Conservation (phyloP, 345 rosid genomes). For the Carallia brachiata region DNA sequence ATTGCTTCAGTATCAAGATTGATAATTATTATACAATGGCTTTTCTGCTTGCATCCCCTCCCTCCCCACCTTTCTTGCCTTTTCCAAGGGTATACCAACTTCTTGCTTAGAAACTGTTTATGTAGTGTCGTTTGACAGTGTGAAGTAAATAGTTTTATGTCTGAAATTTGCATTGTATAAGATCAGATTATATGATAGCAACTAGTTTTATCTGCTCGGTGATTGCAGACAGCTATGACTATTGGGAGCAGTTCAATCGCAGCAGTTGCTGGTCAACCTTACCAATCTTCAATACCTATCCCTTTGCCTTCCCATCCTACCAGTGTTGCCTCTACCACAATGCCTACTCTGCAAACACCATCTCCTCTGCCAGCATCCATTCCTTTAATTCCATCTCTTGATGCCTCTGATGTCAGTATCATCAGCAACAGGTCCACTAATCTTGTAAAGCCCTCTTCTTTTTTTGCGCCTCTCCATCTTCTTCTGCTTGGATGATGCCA, state of each 20-base stretch:
- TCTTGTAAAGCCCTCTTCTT: slow-evolving; percentile 70
- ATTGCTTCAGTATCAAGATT: too few species aligned
- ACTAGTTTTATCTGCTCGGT: slow-evolving; percentile 13
- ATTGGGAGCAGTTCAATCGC: slow-evolving; percentile 47
- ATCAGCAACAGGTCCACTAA: slow-evolving; percentile 41
- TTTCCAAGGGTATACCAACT: too few species aligned
- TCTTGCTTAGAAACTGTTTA: too few species aligned
- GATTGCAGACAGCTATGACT: slow-evolving; percentile 63
- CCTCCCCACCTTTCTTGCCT: too few species aligned
- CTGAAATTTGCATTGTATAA: not conserved
- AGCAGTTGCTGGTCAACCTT: slow-evolving; percentile 42
- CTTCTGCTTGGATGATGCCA: slow-evolving; percentile 39
- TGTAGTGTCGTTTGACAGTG: too few species aligned
- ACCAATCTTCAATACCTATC: slow-evolving; percentile 42
- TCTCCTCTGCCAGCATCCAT: slow-evolving; percentile 43
- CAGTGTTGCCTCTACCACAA: slow-evolving; percentile 31
- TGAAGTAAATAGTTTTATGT: too few species aligned
- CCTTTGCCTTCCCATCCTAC: slow-evolving; percentile 45
- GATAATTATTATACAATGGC: too few species aligned
- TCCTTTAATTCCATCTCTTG: slow-evolving; percentile 48
- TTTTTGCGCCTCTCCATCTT: slow-evolving; percentile 55
- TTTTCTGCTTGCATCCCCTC: too few species aligned
- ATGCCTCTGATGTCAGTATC: slow-evolving; percentile 42
- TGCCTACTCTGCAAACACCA: slow-evolving; percentile 48
- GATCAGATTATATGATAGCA: slow-evolving; percentile 3